These are phyloP conservation scores for Huiozyma naganishii DNA, from an alignment of 805 yeast species.

Conservation along the genomic window DNA sequence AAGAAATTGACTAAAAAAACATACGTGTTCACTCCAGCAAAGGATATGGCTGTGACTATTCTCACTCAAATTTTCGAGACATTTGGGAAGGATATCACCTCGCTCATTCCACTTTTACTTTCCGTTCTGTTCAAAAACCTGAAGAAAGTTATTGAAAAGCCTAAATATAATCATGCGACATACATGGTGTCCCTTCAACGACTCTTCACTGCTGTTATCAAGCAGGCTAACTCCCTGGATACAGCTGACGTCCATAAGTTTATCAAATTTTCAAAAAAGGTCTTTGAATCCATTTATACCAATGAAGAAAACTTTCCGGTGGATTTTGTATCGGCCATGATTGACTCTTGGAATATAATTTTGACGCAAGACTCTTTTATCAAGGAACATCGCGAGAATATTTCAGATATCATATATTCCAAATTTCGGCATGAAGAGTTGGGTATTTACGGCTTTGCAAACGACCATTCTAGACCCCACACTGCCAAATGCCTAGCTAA, in stretches of 20 bases:
- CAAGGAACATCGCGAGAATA: constrained; percentile 12
- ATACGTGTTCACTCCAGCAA: constrained; percentile 17
- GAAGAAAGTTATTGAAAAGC: constrained; percentile 25
- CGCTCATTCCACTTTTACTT: constrained; percentile 27
- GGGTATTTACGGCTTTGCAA: constrained; percentile 22
- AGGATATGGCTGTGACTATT: constrained; percentile 21
- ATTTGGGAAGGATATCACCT: constrained; percentile 26
- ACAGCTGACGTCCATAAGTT: constrained; percentile 12
- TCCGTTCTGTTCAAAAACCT: constrained; percentile 24
- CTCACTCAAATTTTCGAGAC: constrained; percentile 25
- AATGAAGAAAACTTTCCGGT: constrained; percentile 20
- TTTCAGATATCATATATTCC: constrained; percentile 9
- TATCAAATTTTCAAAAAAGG: constrained; percentile 16
- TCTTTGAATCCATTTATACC: constrained; percentile 13
- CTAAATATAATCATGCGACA: constrained; percentile 24
- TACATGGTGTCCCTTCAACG: constrained; percentile 19
- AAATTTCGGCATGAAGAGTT: constrained; percentile 19
- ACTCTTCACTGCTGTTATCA: constrained; percentile 14
- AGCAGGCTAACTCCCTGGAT: constrained; percentile 10
- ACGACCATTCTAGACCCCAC: constrained; percentile 16
- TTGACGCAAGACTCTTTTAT: constrained; percentile 15
- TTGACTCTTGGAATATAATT: constrained; percentile 17
- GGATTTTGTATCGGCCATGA: constrained; percentile 16
- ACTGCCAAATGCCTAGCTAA: constrained; percentile 31
- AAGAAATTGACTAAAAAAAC: constrained; percentile 14